phyloP scores from a whole-genome alignment of 2,329 filamentous ascomycete genomes.

The Ascochyta rabiei region DNA sequence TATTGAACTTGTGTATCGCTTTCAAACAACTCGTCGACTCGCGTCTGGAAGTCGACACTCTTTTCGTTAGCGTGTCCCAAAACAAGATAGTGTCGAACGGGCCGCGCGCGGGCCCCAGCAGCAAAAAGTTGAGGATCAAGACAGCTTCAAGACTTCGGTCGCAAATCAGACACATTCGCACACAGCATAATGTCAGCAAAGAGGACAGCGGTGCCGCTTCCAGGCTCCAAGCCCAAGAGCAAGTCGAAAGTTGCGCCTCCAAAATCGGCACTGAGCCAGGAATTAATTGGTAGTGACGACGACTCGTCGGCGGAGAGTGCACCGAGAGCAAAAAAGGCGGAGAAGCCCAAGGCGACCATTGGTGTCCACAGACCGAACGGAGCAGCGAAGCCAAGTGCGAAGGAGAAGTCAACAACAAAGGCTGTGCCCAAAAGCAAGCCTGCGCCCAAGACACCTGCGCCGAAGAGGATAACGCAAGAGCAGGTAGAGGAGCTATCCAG shows the following conservation, averaged over 20 bases:
- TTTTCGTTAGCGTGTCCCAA: constrained; percentile 24
- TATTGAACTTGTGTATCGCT: not conserved
- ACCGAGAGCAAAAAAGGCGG: constrained; percentile 21
- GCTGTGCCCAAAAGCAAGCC: constrained; percentile 17
- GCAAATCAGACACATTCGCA: constrained; percentile 19
- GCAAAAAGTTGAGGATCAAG: constrained; percentile 41
- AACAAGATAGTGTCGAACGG: constrained; percentile 4
- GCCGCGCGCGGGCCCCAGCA: constrained; percentile 12
- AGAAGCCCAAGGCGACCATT: constrained; percentile 37
- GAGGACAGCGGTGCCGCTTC: constrained; percentile 43
- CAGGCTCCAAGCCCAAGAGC: constrained; percentile 35
- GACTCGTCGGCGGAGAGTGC: constrained; percentile 34
- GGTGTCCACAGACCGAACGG: constrained; percentile 41
- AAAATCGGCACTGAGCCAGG: constrained; percentile 42
- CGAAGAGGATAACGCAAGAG: constrained; percentile 31
- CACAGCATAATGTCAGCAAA: constrained; percentile 44
- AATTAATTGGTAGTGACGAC: constrained; percentile 44
- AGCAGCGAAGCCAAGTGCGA: constrained; percentile 24
- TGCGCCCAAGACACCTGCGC: constrained; percentile 25
- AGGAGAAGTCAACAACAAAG: constrained; percentile 20
- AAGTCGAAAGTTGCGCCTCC: constrained; percentile 27
- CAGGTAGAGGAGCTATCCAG: constrained; percentile 32
- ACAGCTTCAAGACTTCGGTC: constrained; percentile 20
- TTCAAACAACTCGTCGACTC: not conserved
- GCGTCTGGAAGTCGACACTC: constrained; percentile 18